Percentiles rank a stretch among this genome's conserved stretches.
phyloP scores from a whole-genome alignment of 768 basidiomycete species.

The Suillus clintonianus region DNA sequence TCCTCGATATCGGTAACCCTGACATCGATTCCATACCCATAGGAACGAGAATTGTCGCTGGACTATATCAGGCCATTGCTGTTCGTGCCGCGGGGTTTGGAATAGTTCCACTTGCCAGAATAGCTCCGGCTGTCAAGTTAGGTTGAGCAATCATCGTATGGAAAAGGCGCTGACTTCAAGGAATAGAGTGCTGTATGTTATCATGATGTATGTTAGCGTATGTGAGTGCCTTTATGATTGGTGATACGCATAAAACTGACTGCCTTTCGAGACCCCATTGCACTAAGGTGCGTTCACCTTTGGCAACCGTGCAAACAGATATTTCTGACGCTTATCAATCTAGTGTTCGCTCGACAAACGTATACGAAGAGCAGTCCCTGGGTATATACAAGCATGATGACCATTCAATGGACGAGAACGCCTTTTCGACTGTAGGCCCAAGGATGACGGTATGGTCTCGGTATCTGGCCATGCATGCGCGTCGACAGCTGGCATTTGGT shows the following conservation, averaged over 20 bases:
- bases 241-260: neutral
- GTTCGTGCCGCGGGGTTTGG: conserved; percentile 89
- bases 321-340: neutral
- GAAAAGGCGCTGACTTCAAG: neutral
- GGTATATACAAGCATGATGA: conserved; percentile 68
- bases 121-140: conserved; percentile 90
- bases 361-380: conserved; percentile 91
- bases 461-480: conserved; percentile 80
- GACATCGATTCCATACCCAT: conserved; percentile 68
- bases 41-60: conserved; percentile 69
- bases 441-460: conserved; percentile 71
- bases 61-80: conserved; percentile 75
- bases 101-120: conserved; percentile 66
- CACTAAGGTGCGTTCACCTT: conserved; percentile 59
- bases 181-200: conserved; percentile 74
- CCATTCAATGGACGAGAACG: conserved; percentile 45
- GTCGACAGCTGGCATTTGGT: conserved; percentile 92
- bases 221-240: conserved; percentile 49
- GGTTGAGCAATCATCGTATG: conserved; percentile 26
- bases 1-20: conserved; percentile 83
- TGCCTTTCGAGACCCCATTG: conserved; percentile 64
- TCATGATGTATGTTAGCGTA: conserved; percentile 93
- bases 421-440: conserved; percentile 45
- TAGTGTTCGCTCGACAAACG: conserved; percentile 90
- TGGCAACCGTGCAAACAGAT: neutral